Conservation (phyloP, 352 stramenopile genomes). For the Proteromonas lacertae region DNA sequence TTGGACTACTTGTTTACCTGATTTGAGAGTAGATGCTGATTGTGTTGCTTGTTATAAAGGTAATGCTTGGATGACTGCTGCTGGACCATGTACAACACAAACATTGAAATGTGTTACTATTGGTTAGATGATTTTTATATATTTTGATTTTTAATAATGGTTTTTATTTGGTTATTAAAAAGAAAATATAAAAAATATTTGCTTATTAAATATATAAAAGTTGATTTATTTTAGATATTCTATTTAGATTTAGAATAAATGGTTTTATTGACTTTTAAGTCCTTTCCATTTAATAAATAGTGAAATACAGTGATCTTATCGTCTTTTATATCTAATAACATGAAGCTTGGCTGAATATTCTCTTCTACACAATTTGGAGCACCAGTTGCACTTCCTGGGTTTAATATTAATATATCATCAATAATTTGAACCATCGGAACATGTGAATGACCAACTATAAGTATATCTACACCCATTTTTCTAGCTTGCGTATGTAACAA, state of each 20-base stretch:
- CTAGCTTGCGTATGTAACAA: conserved; percentile 43
- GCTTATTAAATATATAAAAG: too few relatives aligned
- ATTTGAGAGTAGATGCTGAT: conserved; percentile 24
- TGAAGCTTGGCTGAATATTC: conserved; percentile 46
- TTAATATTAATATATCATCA: conserved; percentile 78
- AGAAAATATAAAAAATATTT: too few relatives aligned
- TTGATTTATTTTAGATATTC: too few relatives aligned
- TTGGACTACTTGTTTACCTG: conserved; percentile 23
- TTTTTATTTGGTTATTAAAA: too few relatives aligned
- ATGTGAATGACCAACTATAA: conserved; percentile 73
- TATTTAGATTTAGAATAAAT: too few relatives aligned
- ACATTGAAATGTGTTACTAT: conserved; percentile 13
- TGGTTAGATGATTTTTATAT: neutral
- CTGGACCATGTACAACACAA: conserved; percentile 20
- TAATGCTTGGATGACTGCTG: conserved; percentile 24
- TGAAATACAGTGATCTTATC: conserved; percentile 78
- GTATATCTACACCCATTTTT: conserved; percentile 80
- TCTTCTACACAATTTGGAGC: conserved; percentile 35
- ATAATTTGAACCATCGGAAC: conserved; percentile 54
- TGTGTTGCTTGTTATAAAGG: conserved; percentile 35
- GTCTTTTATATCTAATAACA: conserved; percentile 84
- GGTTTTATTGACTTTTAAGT: too few relatives aligned
- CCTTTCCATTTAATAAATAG: conserved; percentile 36
- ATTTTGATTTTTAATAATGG: too few relatives aligned
- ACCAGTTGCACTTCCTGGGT: conserved; percentile 71